Base-by-base conservation (phyloP, 371 early-diverging fungal genomes). In the Rhizopus microsporus region DNA sequence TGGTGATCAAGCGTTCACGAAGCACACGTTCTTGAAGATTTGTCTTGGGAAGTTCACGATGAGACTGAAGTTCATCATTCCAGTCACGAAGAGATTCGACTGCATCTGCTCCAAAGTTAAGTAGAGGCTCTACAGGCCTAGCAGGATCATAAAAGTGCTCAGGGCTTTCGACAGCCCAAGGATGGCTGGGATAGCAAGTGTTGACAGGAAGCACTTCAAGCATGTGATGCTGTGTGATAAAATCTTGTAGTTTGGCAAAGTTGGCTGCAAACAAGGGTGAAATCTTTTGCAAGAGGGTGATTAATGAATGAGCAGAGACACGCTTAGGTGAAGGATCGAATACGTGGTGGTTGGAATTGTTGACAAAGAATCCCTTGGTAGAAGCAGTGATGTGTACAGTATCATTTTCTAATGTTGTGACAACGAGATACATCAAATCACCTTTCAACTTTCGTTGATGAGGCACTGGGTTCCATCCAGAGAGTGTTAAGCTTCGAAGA, bases 61-160 rank as follows among this genome's bases (percentile, higher is more conserved):
- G 89, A 4, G 90, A 83, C 72, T 96, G 95, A 38, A 94, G 64
- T 66, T 97, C 96, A 55, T 97, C 97, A 76, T 97, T 96, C 96
- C 96, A 97, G 70, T 97, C 96, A 43, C 93, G 88, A 54, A 93
- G 57, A 8, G 87, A 81, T 56, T 89, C 93, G 1, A 86, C 85
- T 4, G 86, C 81, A 52, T 92, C 92, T 5, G 82, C 63, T 5
- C 88, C 85, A 47, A 81, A 79, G 57, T 76, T 72, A 31, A 94
- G 72, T 40, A 83, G 75, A 17, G 82, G 66, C 58, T 92, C 93
- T 29, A 89, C 69, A 23, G 85, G 79, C 31, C 92, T 86, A 23
- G 87, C 75, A 35, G 83, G 68, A 57, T 91, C 92, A 32, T 78
- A 82, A 9, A 71, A 68, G 57, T 85, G 87, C 23, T 75, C 68